Evolutionary conservation across 2,329 filamentous ascomycete genomes (phyloP), one percentile per base, ranked within the genome.

Genomic region (Botrytis fragariae): DNA sequence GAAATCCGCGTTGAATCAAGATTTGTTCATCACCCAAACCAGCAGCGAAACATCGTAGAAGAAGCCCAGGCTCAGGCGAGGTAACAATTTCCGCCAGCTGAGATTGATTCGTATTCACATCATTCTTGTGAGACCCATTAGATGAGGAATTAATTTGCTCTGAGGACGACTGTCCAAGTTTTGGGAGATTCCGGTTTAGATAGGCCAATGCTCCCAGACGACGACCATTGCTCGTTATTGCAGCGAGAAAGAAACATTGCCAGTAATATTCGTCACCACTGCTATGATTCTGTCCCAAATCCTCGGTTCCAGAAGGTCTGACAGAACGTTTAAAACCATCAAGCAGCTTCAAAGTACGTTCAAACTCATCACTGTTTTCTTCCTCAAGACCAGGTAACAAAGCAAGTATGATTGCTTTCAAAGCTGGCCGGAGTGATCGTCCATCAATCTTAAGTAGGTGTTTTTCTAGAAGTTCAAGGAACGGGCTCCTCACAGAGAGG

Each of bases 281-380:
- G 63, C 85, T 88, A 81, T 88, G 89, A 54, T 83, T 86, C 72
- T 81, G 82, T 45, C 83, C 88, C 76, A 85, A 86, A 71, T 83
- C 84, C 76, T 87, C 84, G 74, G 87, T 86, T 39, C 83, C 83
- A 14, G 83, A 78, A 42, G 90, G 84, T 73, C 90, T 86, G 78
- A 94, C 88, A 65, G 89, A 87, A 74, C 87, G 83, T 79, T 95
- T 94, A 81, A 98, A 90, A 73, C 88, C 90, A 78, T 96, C 92
- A 64, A 98, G 81, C 16, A 97, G 89, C 73, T 88, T 89, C 72
- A 97, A 82, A 2, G 95, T 97, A 71, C 93, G 89, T 75, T 98
- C 95, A 81, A 98, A 99, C 81, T 99, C 97, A 81, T 99, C 96
- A 77, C 95, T 97, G 14, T 94, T 97, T 81, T 98, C 96, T 77